Percentiles rank a stretch among this genome's conserved stretches.
Evolutionary conservation across 1,284 basidiomycete genomes (phyloP).

Genomic region (Irpex sp.): DNA sequence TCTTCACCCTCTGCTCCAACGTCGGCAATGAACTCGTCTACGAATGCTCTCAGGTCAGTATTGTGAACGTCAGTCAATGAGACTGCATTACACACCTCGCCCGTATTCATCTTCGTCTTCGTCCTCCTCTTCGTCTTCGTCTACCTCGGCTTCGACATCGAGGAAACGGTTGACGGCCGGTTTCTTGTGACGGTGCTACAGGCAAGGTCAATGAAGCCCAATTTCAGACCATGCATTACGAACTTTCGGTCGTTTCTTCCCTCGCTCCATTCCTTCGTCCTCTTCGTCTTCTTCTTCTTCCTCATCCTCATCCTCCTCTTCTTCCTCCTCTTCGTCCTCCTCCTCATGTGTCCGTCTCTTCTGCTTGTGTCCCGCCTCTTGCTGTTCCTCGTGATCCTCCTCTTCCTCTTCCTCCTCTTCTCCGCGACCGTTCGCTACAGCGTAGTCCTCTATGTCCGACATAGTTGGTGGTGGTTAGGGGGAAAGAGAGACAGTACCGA

Average conservation of each 20-base stretch:
- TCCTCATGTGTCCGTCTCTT: constrained; percentile 28
- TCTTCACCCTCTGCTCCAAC: constrained; percentile 68
- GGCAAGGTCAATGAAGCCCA: constrained; percentile 10
- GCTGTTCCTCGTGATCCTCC: constrained; percentile 31
- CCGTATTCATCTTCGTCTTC: constrained; percentile 87
- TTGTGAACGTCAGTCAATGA: background rate
- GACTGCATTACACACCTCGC: constrained; percentile 47
- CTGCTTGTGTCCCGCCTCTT: constrained; percentile 22
- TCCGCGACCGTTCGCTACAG: constrained; percentile 8
- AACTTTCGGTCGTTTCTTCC: constrained; percentile 59
- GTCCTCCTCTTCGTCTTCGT: constrained; percentile 93
- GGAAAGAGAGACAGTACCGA: constrained; percentile 9
- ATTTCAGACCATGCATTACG: constrained; percentile 10
- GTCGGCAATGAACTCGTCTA: constrained; percentile 84
- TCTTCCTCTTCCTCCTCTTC: constrained; percentile 28
- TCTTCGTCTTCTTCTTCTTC: constrained; percentile 45
- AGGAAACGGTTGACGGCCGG: constrained; percentile 78
- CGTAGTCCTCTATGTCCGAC: constrained; percentile 53
- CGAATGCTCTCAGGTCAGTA: background rate
- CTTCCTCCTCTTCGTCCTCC: constrained; percentile 51
- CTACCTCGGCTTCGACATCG: constrained; percentile 93
- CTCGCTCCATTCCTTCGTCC: constrained; percentile 36
- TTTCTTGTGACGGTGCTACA: constrained; percentile 61
- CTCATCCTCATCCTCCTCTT: constrained; percentile 47
- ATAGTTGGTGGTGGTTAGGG: constrained; percentile 28